Conservation (phyloP, 352 stramenopile genomes). For the Aphanomyces astaci region DNA sequence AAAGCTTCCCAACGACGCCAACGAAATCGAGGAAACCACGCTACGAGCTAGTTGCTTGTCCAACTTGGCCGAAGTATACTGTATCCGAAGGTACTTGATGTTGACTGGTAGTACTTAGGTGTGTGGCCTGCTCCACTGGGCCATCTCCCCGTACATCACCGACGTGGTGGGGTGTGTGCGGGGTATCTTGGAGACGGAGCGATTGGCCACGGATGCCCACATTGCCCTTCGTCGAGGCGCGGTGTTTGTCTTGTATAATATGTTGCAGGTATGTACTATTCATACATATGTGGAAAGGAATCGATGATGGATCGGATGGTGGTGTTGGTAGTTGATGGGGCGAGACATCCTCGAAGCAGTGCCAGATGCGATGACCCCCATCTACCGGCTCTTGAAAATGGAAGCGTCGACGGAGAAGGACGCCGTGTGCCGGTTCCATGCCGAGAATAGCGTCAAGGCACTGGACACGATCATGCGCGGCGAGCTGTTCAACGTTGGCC, state of each 20-base stretch:
- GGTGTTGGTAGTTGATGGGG: constrained; percentile 37
- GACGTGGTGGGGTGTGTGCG: constrained; percentile 75
- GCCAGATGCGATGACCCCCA: constrained; percentile 52
- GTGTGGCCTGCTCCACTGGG: constrained; percentile 61
- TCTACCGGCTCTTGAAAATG: constrained; percentile 74
- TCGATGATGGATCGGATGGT: background rate
- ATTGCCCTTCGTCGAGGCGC: constrained; percentile 62
- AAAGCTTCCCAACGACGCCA: background rate
- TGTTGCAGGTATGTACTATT: constrained; percentile 34
- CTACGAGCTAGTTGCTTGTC: constrained; percentile 76
- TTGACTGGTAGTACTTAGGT: constrained; percentile 4
- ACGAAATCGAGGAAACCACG: constrained; percentile 43
- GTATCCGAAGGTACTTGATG: background rate
- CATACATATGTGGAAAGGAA: too few species aligned
- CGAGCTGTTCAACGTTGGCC: constrained; percentile 45
- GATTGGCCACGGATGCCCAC: constrained; percentile 28
- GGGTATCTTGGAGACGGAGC: constrained; percentile 68
- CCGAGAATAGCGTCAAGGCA: constrained; percentile 38
- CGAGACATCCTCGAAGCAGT: constrained; percentile 68
- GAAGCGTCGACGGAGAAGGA: constrained; percentile 55
- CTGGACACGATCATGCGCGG: constrained; percentile 60
- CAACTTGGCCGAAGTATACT: constrained; percentile 69
- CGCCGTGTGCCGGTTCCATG: constrained; percentile 58
- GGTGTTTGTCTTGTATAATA: constrained; percentile 67
- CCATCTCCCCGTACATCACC: constrained; percentile 53